Evolutionary conservation across 306 rosid species (phyloP), one percentile per base, ranked within the genome.

Genomic region (Quillaja saponaria): DNA sequence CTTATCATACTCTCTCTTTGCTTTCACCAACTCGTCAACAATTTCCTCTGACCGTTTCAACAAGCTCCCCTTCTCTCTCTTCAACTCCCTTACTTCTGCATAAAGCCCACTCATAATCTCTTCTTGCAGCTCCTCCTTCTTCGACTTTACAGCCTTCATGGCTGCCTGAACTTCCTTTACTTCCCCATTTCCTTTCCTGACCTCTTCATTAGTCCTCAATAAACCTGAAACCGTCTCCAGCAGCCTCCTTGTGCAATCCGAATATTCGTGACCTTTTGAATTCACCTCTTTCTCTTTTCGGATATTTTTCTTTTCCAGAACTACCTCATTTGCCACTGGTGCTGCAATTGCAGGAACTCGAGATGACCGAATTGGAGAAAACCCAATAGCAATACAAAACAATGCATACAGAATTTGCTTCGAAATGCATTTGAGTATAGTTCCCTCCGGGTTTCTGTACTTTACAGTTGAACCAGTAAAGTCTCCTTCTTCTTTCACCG

Each of bases 361-460:
- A 67, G 64, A 50, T 11, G 67, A 15, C 53, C 80, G 72, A 66
- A 84, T 17, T 6, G 87, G 75, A 51, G 85, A 55, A 55, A 77
- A 77, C 4, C 92, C 85, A 19, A 91, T 5, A 4, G 87, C 90
- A 63, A 82, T 65, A 42, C 87, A 91, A 20, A 88, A 72, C 35
- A 86, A 19, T n/a, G 81, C 66, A 42, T 71, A 74, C 13, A 68
- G 56, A 5, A 83, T 38, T 1, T 80, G 74, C 66, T 69, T 73
- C 4, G 51, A 62, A 34, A 81, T 15, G 71, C 68, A 55, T 42
- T 68, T 63, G n/a, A 72, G 63, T 55, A 79, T 0, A 50, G 16
- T 31, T 41, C 38, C 68, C 13, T 68, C 68, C 5, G 19, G 41
- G 42, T 61, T 66, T 21, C 11, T 28, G 39, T 14, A 61, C 40